These are phyloP conservation scores for Plasmodium cynomolgi DNA, from an alignment of 169 alveolate species.

Conservation along the genomic window DNA sequence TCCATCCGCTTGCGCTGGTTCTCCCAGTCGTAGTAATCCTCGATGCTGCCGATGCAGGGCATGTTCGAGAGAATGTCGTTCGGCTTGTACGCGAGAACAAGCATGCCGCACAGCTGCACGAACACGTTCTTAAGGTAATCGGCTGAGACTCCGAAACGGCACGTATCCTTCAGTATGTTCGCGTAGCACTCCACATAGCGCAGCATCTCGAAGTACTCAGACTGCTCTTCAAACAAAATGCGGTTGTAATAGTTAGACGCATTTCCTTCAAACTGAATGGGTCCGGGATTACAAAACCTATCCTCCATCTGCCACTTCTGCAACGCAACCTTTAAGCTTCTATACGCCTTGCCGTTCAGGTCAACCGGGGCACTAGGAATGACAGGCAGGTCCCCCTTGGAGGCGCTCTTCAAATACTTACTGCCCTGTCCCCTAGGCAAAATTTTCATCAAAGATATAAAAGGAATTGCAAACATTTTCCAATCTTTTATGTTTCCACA, in stretches of 20 bases:
- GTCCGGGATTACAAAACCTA: constrained; percentile 97
- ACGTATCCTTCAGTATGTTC: constrained; percentile 86
- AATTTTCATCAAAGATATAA: constrained; percentile 88
- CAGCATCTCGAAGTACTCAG: constrained; percentile 92
- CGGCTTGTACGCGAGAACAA: constrained; percentile 80
- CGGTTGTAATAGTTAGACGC: constrained; percentile 88
- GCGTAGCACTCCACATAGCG: constrained; percentile 90
- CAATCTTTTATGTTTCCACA: constrained; percentile 93
- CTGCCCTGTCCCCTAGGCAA: constrained; percentile 82
- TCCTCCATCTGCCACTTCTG: constrained; percentile 94
- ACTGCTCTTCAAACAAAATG: constrained; percentile 90
- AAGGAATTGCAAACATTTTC: constrained; percentile 96
- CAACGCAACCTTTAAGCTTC: constrained; percentile 86
- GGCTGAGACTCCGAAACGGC: constrained; percentile 92
- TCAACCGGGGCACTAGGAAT: constrained; percentile 94
- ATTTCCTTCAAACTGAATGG: constrained; percentile 94
- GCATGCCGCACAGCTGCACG: constrained; percentile 87
- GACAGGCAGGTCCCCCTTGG: constrained; percentile 89
- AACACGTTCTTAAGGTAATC: constrained; percentile 88
- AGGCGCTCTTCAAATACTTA: constrained; percentile 51
- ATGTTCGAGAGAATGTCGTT: constrained; percentile 77
- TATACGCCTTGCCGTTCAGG: constrained; percentile 89
- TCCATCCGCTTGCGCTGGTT: constrained; percentile 62
- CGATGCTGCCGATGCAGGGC: constrained; percentile 74
- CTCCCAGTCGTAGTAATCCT: constrained; percentile 74